Conservation (phyloP, 2,329 filamentous ascomycete genomes). For the Ophiostoma perfectum region DNA sequence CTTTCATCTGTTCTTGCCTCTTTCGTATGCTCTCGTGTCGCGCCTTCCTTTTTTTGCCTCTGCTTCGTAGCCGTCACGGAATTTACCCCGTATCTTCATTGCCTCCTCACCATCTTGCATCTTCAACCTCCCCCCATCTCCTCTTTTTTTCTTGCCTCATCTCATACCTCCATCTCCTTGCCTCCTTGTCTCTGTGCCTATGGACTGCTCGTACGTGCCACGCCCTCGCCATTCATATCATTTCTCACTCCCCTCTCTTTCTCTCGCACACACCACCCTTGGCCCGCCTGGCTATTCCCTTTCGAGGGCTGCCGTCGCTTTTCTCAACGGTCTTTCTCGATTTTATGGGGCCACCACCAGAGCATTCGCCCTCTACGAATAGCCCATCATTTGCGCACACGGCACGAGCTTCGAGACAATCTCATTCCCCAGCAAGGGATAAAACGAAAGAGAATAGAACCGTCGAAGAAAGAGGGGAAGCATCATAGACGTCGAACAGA, state of each 20-base stretch:
- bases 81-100: neutral
- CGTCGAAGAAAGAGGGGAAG: too few relatives aligned
- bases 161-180: neutral
- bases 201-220: neutral
- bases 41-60: neutral
- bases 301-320: slow-evolving; percentile 33
- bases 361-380: slow-evolving; percentile 41
- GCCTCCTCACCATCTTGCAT: neutral
- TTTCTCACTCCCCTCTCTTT: slow-evolving; percentile 10
- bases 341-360: slow-evolving; percentile 43
- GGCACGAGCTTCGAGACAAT: neutral
- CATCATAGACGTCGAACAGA: neutral
- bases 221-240: slow-evolving; percentile 1
- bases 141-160: neutral
- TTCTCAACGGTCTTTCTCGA: slow-evolving; percentile 42
- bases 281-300: slow-evolving; percentile 38
- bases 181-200: neutral
- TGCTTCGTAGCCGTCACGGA: too few relatives aligned
- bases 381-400: slow-evolving; percentile 10
- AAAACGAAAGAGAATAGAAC: neutral
- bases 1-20: neutral
- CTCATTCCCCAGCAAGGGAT: neutral
- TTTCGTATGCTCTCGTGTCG: neutral
- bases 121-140: neutral
- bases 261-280: slow-evolving; percentile 19